A percentile compares a stretch with the other conserved stretches of the same genome.
These are phyloP conservation scores for Cyclanthera cordifolia DNA, from an alignment of 306 rosid species.

Conservation along the genomic window DNA sequence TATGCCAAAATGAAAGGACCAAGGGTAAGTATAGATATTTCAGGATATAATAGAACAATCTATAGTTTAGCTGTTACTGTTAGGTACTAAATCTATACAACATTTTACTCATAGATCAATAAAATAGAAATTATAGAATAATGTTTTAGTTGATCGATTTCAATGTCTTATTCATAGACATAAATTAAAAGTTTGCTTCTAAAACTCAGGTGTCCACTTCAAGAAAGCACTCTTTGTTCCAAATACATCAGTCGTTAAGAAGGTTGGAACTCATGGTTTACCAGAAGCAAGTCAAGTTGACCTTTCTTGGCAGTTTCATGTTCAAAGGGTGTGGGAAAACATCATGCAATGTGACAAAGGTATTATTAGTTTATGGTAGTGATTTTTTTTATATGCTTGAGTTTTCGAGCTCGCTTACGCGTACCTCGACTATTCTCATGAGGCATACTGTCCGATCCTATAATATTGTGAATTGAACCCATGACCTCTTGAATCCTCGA, in stretches of 20 bases:
- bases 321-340: conserved; percentile 76
- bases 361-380: conserved; percentile 10
- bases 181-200: background rate
- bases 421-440: too few species aligned
- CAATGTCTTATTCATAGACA: background rate
- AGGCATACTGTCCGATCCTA: too few species aligned
- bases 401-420: background rate
- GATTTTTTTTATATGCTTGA: background rate
- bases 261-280: conserved; percentile 63
- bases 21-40: background rate
- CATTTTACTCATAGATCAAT: background rate
- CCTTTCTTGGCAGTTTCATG: conserved; percentile 78
- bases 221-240: conserved; percentile 86
- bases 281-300: conserved; percentile 42
- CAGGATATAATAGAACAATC: background rate
- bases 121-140: background rate
- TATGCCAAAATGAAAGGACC: background rate
- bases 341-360: conserved; percentile 56
- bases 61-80: background rate
- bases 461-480: too few species aligned
- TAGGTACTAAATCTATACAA: conserved; percentile 1
- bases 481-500: too few species aligned
- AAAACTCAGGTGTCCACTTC: conserved; percentile 58
- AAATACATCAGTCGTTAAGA: conserved; percentile 55
- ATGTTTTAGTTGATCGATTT: background rate